Evolutionary conservation across 768 basidiomycete species (phyloP), one percentile per base, ranked within the genome.

Genomic region (Psilocybe subaeruginosa): DNA sequence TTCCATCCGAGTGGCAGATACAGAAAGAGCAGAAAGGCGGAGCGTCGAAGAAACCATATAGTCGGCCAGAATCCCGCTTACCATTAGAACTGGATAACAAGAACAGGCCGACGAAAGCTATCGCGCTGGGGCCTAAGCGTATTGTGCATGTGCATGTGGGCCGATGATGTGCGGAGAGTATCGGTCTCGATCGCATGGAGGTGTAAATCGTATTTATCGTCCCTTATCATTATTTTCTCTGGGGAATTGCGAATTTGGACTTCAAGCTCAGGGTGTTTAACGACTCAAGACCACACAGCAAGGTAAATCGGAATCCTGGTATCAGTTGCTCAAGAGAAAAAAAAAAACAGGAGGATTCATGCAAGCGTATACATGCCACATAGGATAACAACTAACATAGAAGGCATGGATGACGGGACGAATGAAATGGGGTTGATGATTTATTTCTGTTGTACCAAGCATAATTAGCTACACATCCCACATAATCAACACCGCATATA

Each of bases 61-160:
- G 54, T 30, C 47, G 68, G n/a, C 65, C 67, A 8, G 57, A 64
- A 6, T 64, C 66, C 37, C 55, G 65, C 3, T 75, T 78, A 51
- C 76, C 79, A 9, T 68, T 81, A 37, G 63, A 66, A n/a, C 63
- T 82, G n/a, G 76, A 80, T 57, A 67, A 35, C 19, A 75, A 75
- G 30, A 78, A 79, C 1, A 73, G 72, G 8, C 76, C 79, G 23
- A 71, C 68, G 7, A 67, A 58, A 1, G 65, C 74, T 0, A 72
- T 81, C 3, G 78, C 79, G 35, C 62, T 75, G 30, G 81, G 81
- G n/a, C 78, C 77, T 3, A 78, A 69, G 61, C 72, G 68, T 19
- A 69, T 58, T 41, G 23, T 70, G 53, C 49, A 60, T 41, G 23
- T 70, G 53, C 49, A 60, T 66, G 17, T 73, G 65, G 16, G 68